These are phyloP conservation scores for Acrodontium crateriforme DNA, from an alignment of 2,329 filamentous ascomycete species.

Conservation along the genomic window DNA sequence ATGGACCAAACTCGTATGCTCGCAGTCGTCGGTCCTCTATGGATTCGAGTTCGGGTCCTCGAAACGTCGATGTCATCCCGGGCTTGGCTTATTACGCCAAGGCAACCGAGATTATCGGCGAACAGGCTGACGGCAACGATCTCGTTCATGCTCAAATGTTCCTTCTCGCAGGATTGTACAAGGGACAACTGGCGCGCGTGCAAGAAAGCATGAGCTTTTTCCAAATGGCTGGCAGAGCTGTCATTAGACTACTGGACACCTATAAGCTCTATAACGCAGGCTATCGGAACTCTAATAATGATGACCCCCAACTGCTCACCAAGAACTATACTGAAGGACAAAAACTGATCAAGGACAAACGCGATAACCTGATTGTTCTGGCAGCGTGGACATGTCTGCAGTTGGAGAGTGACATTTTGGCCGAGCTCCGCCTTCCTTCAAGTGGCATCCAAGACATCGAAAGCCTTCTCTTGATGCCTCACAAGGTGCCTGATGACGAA, in stretches of 20 bases:
- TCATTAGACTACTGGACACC: constrained; percentile 62
- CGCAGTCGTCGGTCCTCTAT: constrained; percentile 19
- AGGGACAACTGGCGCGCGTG: constrained; percentile 74
- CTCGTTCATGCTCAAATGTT: constrained; percentile 74
- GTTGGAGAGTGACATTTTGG: constrained; percentile 85
- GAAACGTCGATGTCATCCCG: constrained; percentile 62
- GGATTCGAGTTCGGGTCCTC: constrained; percentile 12
- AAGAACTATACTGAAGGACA: no score
- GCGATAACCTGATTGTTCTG: constrained; percentile 35
- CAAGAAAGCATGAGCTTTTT: constrained; percentile 72
- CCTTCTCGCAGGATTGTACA: constrained; percentile 75
- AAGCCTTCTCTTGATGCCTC: constrained; percentile 52
- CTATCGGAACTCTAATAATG: constrained; percentile 23
- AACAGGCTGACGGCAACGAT: constrained; percentile 63
- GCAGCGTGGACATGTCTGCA: constrained; percentile 92
- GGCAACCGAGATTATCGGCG: constrained; percentile 74
- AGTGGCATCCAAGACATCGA: constrained; percentile 47
- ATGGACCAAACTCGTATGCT: constrained; percentile 9
- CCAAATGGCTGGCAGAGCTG: constrained; percentile 44
- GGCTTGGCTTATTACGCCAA: constrained; percentile 82
- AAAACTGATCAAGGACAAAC: constrained; percentile 19
- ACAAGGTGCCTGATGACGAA: constrained; percentile 32
- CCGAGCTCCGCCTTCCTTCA: constrained; percentile 55
- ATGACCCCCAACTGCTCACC: constrained; percentile 20
- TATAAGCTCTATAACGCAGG: constrained; percentile 32